Base-by-base conservation (phyloP, 805 yeast genomes). In the Cyberlindnera lachancei region DNA sequence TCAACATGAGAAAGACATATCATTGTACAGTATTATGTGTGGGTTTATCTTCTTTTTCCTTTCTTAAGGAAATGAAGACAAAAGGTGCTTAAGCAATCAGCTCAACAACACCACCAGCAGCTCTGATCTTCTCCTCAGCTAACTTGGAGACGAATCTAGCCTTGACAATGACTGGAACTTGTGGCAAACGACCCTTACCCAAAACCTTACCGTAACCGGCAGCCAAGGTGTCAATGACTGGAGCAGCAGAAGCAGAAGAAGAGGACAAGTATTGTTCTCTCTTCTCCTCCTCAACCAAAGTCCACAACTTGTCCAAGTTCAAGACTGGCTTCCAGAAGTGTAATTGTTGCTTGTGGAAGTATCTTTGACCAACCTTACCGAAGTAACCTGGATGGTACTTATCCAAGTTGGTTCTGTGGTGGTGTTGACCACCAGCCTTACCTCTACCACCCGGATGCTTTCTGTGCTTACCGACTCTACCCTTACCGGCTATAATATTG, bases 401-500 rank as follows among this genome's bases (percentile, higher is more conserved):
- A 72, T 92, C 99, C 76, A 92, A 72, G 79, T 92, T 92, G 70
- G 92, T 88, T 80, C 99, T 86, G 96, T 92, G 98, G 75, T 92
- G 99, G 73, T 90, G 97, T 75, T 77, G 90, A 86, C 99, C 99
- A 90, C 99, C 99, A 68, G 99, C 99, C 88, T 74, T 90, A 92
- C 99, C 99, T 75, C 97, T 88, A 76, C 98, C 98, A 92, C 98
- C 98, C 55, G 98, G 96, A 63, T 84, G 92, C 95, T 92, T 92
- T 87, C 98, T 88, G 94, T 92, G 98, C 83, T 92, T 92, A 74
- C 99, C 99, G 72, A 92, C 74, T 80, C 99, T 94, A 84, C 98
- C 98, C 71, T 90, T 80, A 85, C 98, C 98, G 94, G 97, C 97
- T 83, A 60, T 56, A 34, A 28, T 14, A 17, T 37, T 27, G 27